These are phyloP conservation scores for Pseudogymnoascus sp. DNA, from an alignment of 2,329 filamentous ascomycete species.

Conservation along the genomic window DNA sequence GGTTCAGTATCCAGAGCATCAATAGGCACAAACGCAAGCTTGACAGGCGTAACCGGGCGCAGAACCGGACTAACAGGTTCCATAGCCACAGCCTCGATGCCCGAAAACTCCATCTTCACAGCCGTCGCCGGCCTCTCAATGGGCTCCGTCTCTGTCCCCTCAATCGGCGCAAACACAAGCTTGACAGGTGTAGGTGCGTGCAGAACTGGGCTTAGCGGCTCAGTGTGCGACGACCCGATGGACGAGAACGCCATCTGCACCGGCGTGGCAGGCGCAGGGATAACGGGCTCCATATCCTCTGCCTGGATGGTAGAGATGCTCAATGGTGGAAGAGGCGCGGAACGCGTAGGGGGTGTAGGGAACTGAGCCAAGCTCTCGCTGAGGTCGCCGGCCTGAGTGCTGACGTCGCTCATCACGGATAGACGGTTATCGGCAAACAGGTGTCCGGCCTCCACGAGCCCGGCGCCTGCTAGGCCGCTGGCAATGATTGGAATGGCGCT, in stretches of 20 bases:
- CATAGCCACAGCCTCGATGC: neutral
- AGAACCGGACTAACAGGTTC: conserved; percentile 4
- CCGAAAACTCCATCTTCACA: conserved; percentile 3
- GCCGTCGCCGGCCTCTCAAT: neutral
- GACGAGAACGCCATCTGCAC: conserved; percentile 35
- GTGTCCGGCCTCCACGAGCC: conserved; percentile 20
- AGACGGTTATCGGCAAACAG: conserved; percentile 13
- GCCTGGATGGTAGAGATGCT: conserved; percentile 29
- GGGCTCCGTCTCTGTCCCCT: neutral
- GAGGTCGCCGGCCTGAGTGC: conserved; percentile 28
- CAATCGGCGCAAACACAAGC: conserved; percentile 24
- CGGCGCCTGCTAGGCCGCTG: conserved; percentile 13
- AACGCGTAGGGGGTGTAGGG: conserved; percentile 45
- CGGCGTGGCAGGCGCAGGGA: neutral
- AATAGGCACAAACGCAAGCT: conserved; percentile 36
- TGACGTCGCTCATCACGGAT: conserved; percentile 13
- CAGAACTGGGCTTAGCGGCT: neutral
- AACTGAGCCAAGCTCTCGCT: conserved; percentile 49
- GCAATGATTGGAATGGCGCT: conserved; percentile 21
- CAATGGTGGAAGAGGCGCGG: conserved; percentile 21
- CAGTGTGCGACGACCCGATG: conserved; percentile 23
- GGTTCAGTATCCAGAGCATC: conserved; percentile 22
- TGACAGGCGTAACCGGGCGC: conserved; percentile 17
- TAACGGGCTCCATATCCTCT: conserved; percentile 32
- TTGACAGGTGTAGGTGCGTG: conserved; percentile 19